phyloP scores from a whole-genome alignment of 352 stramenopile genomes.

The Plasmopara muralis region DNA sequence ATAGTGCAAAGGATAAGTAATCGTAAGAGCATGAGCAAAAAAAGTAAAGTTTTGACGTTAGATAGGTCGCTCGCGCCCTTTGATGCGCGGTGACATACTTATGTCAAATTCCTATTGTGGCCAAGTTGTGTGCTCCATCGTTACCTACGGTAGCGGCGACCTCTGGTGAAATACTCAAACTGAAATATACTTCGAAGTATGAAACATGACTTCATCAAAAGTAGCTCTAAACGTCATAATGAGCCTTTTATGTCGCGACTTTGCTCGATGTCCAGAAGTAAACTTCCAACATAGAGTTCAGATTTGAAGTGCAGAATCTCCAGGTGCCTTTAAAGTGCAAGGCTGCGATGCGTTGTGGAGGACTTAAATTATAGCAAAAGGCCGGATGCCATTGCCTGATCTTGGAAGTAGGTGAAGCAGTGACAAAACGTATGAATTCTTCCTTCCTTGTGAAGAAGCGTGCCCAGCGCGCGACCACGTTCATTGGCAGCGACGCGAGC shows the following conservation, averaged over 20 bases:
- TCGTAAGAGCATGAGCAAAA: too few species aligned
- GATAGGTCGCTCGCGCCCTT: too few species aligned
- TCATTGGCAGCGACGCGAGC: conserved; percentile 24
- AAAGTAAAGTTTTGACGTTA: too few species aligned
- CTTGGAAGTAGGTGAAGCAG: conserved; percentile 2
- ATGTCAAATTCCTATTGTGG: too few species aligned
- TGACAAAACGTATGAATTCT: conserved; percentile 5
- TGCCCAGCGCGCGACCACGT: conserved; percentile 25
- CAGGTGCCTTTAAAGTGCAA: conserved; percentile 7
- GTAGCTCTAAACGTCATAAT: background rate
- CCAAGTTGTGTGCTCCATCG: too few species aligned
- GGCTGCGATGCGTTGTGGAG: conserved; percentile 3
- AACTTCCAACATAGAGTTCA: conserved; percentile 9
- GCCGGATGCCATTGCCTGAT: background rate
- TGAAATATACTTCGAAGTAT: background rate
- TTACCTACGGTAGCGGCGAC: background rate
- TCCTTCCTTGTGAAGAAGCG: conserved; percentile 20
- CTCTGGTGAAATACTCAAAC: background rate
- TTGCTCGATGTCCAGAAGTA: background rate
- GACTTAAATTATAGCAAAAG: conserved; percentile 1
- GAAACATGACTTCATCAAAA: background rate
- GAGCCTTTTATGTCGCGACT: background rate
- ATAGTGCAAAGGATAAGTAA: too few species aligned
- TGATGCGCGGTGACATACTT: too few species aligned
- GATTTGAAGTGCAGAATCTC: conserved; percentile 12